phyloP scores from a whole-genome alignment of 257 asterid genomes.

The Rauvolfia tetraphylla region DNA sequence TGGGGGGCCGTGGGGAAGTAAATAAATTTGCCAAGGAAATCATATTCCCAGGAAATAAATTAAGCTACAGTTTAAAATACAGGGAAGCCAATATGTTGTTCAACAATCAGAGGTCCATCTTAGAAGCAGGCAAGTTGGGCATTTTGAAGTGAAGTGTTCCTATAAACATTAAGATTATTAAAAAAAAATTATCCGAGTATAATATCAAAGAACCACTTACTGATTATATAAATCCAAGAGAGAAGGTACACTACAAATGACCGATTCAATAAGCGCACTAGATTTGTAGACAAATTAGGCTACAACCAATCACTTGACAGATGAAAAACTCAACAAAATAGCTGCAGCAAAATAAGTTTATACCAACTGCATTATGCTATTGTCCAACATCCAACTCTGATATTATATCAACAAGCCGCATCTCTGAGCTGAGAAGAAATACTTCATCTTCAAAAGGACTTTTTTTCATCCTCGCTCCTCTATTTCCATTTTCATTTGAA shows the following conservation, averaged over 20 bases:
- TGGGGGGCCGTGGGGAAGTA: too few species aligned
- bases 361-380: neutral
- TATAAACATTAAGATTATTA: too few species aligned
- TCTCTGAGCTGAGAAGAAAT: neutral
- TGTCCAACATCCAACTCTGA: neutral
- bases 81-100: neutral
- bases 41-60: neutral
- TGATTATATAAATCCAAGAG: neutral
- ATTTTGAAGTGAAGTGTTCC: neutral
- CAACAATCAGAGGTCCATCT: neutral
- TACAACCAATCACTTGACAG: neutral
- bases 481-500: neutral
- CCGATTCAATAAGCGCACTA: neutral
- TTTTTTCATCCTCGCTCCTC: neutral
- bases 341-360: neutral
- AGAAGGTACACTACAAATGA: neutral
- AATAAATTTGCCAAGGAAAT: neutral
- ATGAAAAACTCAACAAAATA: neutral
- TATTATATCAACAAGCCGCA: neutral
- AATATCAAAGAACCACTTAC: neutral
- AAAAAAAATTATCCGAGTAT: neutral
- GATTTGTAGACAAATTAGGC: neutral
- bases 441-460: neutral
- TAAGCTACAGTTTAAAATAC: neutral
- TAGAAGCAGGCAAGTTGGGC: neutral